These are phyloP conservation scores for Trichoderma virens DNA, from an alignment of 495 filamentous ascomycete species.

Conservation along the genomic window DNA sequence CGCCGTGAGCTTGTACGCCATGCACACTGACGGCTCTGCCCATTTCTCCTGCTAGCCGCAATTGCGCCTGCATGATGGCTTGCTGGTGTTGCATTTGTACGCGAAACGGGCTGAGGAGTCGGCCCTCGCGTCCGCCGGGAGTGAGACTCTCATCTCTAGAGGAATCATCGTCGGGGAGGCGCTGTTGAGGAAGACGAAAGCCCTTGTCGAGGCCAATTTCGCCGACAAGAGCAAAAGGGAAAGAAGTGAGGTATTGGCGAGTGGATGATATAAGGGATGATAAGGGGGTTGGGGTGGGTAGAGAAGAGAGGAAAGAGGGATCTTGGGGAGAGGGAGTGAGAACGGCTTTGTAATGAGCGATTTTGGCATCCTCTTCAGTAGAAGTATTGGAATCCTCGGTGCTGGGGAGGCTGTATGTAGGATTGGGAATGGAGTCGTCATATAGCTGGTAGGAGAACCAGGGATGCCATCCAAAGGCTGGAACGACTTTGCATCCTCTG, in stretches of 20 bases:
- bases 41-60: constrained; percentile 78
- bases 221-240: constrained; percentile 69
- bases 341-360: constrained; percentile 63
- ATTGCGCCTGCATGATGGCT: constrained; percentile 66
- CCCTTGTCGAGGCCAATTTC: constrained; percentile 83
- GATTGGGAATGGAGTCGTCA: constrained; percentile 45
- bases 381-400: constrained; percentile 9
- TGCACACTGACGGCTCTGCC: constrained; percentile 77
- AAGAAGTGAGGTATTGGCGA: constrained; percentile 48
- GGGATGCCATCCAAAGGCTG: constrained; percentile 96
- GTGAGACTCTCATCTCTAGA: constrained; percentile 50
- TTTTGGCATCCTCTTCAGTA: constrained; percentile 36
- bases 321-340: constrained; percentile 49
- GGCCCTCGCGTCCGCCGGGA: constrained; percentile 75
- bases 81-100: constrained; percentile 76
- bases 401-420: constrained; percentile 30
- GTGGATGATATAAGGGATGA: constrained; percentile 59
- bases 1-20: constrained; percentile 84
- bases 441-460: constrained; percentile 93
- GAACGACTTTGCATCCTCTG: constrained; percentile 42
- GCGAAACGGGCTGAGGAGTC: constrained; percentile 61
- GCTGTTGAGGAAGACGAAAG: constrained; percentile 70
- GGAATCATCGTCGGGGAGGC: constrained; percentile 27
- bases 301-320: constrained; percentile 50
- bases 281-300: constrained; percentile 67